Percentiles rank a stretch among this genome's conserved stretches.
phyloP scores from a whole-genome alignment of 495 filamentous ascomycete species.

The Podospora didyma region DNA sequence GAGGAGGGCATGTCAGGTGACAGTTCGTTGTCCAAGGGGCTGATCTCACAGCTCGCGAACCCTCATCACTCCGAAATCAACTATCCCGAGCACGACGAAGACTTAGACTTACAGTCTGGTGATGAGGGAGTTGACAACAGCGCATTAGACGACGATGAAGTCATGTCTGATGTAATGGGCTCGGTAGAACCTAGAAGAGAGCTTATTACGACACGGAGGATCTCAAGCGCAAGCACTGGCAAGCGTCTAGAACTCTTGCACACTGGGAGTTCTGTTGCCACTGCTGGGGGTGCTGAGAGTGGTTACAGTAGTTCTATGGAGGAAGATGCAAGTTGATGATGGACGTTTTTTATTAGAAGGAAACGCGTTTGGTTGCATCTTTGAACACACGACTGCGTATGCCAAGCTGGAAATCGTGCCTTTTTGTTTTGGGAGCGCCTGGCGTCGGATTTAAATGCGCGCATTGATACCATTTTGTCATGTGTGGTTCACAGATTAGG shows the following conservation, averaged over 20 bases:
- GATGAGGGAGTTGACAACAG: slow-evolving; percentile 20
- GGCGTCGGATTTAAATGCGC: no score
- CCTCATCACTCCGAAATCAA: slow-evolving; percentile 24
- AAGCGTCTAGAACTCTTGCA: slow-evolving; percentile 7
- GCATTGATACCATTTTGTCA: no score
- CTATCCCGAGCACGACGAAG: slow-evolving; percentile 11
- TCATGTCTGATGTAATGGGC: background rate
- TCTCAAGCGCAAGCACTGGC: slow-evolving; percentile 10
- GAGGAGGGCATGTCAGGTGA: slow-evolving; percentile 13
- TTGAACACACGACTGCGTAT: no score
- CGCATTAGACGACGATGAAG: slow-evolving; percentile 4
- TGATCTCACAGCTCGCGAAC: slow-evolving; percentile 27
- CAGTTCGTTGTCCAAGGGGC: slow-evolving; percentile 9
- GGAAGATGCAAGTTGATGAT: slow-evolving; percentile 14
- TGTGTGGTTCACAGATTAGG: no score
- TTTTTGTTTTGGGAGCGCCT: no score
- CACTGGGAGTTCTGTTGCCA: slow-evolving; percentile 42
- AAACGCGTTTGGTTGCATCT: background rate
- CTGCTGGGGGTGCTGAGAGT: slow-evolving; percentile 39
- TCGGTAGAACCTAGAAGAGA: background rate
- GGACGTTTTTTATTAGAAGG: background rate
- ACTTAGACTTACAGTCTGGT: slow-evolving; percentile 3
- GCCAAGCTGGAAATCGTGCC: no score
- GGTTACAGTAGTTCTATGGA: slow-evolving; percentile 37
- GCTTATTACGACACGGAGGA: background rate